These are phyloP conservation scores for Debaryomyces tyrocola DNA, from an alignment of 805 yeast species.

Conservation along the genomic window DNA sequence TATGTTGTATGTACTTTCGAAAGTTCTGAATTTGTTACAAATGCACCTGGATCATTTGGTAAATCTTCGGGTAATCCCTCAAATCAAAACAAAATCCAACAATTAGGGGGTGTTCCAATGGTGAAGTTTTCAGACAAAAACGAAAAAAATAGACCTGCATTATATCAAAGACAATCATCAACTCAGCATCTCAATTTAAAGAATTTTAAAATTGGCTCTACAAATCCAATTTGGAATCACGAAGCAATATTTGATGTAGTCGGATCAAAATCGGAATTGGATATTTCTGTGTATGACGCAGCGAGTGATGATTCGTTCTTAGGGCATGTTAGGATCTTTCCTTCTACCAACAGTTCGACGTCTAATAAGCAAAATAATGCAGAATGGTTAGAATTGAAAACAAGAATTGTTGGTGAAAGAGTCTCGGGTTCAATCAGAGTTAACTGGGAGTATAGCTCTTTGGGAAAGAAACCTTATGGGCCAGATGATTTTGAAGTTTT, in stretches of 20 bases:
- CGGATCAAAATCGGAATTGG: slow-evolving; percentile 79
- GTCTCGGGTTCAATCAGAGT: slow-evolving; percentile 79
- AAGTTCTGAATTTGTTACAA: slow-evolving; percentile 85
- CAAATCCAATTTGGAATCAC: slow-evolving; percentile 88
- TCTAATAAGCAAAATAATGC: slow-evolving; percentile 37
- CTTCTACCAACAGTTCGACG: slow-evolving; percentile 47
- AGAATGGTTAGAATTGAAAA: slow-evolving; percentile 74
- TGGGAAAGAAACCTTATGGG: slow-evolving; percentile 77
- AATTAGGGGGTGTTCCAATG: slow-evolving; percentile 13
- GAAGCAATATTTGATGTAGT: slow-evolving; percentile 91
- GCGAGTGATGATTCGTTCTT: slow-evolving; percentile 77
- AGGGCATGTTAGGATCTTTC: slow-evolving; percentile 79
- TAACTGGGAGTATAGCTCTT: slow-evolving; percentile 64
- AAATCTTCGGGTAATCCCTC: slow-evolving; percentile 15
- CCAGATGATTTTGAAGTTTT: slow-evolving; percentile 94
- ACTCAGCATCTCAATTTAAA: slow-evolving; percentile 32
- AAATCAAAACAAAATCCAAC: slow-evolving; percentile 1
- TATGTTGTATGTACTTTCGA: slow-evolving; percentile 91
- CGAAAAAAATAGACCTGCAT: slow-evolving; percentile 26
- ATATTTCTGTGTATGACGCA: slow-evolving; percentile 88
- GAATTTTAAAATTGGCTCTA: slow-evolving; percentile 8
- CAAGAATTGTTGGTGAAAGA: slow-evolving; percentile 73
- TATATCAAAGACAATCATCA: slow-evolving; percentile 40
- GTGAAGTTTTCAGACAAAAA: not conserved
- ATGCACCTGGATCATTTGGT: slow-evolving; percentile 61